Evolutionary conservation across 257 asterid species (phyloP).

Genomic region (Ehretia macrophylla): DNA sequence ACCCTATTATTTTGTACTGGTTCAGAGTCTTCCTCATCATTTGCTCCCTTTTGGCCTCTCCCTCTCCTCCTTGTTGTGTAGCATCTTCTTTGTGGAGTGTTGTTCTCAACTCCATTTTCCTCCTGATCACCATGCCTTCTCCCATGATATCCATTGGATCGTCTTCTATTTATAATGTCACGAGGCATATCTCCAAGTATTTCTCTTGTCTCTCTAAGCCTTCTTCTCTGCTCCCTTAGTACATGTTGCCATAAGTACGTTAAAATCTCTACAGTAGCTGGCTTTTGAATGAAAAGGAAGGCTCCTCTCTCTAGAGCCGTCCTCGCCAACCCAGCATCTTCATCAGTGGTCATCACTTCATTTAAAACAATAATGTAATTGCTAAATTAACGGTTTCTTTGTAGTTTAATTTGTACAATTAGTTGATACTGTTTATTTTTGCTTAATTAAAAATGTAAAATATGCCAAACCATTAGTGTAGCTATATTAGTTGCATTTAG

Average conservation of each 20-base stretch:
- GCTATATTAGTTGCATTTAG: too few relatives aligned
- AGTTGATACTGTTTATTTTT: too few relatives aligned
- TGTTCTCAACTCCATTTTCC: background rate
- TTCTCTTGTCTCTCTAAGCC: background rate
- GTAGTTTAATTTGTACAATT: too few relatives aligned
- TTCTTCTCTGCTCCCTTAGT: background rate
- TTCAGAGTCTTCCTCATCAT: background rate
- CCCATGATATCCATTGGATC: background rate
- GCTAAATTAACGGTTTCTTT: too few relatives aligned
- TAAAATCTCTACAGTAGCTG: background rate
- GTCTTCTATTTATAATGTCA: background rate
- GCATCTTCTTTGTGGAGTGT: background rate
- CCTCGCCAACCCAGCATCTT: slow-evolving; percentile 2
- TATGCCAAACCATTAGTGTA: too few relatives aligned
- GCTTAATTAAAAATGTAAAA: too few relatives aligned
- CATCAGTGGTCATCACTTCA: slow-evolving; percentile 5
- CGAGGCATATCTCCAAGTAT: background rate
- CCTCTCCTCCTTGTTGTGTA: background rate
- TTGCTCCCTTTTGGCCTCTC: background rate
- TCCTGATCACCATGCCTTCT: background rate
- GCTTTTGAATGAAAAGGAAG: slow-evolving; percentile 3
- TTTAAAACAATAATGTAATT: background rate
- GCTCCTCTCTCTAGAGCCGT: slow-evolving; percentile 11
- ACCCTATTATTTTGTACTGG: background rate
- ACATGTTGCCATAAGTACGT: slow-evolving; percentile 11